These are phyloP conservation scores for Venustampulla echinocandica DNA, from an alignment of 495 filamentous ascomycete genomes.

Conservation along the genomic window DNA sequence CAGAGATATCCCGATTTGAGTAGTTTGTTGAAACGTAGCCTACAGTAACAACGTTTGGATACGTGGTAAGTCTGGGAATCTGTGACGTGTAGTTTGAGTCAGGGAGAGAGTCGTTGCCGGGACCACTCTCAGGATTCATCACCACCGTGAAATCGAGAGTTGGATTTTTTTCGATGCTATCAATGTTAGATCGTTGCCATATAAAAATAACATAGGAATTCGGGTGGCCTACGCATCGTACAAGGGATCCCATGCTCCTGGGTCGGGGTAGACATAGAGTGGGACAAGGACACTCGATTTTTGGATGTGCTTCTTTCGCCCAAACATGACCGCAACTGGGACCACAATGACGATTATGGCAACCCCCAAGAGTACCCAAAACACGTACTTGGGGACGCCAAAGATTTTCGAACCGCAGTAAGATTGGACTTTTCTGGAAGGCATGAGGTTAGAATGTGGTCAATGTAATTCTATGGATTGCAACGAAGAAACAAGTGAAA, in stretches of 20 bases:
- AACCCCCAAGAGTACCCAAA: not conserved
- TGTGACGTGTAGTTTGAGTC: slow-evolving; percentile 21
- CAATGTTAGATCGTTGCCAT: not conserved
- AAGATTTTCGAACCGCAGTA: not conserved
- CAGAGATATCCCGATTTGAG: slow-evolving; percentile 20
- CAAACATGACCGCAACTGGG: not conserved
- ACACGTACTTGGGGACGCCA: not conserved
- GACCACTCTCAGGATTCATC: slow-evolving; percentile 31
- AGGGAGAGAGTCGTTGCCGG: slow-evolving; percentile 20
- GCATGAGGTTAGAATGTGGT: no score
- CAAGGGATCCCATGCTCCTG: slow-evolving; percentile 34
- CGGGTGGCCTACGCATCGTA: slow-evolving; percentile 22
- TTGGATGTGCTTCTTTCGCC: slow-evolving; percentile 2
- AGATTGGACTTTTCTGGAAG: no score
- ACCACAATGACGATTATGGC: not conserved
- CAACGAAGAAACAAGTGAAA: no score
- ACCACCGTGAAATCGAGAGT: slow-evolving; percentile 34
- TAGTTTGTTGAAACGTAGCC: slow-evolving; percentile 38
- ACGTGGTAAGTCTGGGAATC: slow-evolving; percentile 32
- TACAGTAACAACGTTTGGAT: slow-evolving; percentile 34
- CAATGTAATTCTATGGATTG: no score
- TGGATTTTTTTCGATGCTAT: slow-evolving; percentile 25
- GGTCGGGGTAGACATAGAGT: slow-evolving; percentile 40
- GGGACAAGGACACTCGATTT: slow-evolving; percentile 31
- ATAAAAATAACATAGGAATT: not conserved